These are phyloP conservation scores for Wickerhamiella domercqiae DNA, from an alignment of 805 yeast genomes.

Conservation along the genomic window DNA sequence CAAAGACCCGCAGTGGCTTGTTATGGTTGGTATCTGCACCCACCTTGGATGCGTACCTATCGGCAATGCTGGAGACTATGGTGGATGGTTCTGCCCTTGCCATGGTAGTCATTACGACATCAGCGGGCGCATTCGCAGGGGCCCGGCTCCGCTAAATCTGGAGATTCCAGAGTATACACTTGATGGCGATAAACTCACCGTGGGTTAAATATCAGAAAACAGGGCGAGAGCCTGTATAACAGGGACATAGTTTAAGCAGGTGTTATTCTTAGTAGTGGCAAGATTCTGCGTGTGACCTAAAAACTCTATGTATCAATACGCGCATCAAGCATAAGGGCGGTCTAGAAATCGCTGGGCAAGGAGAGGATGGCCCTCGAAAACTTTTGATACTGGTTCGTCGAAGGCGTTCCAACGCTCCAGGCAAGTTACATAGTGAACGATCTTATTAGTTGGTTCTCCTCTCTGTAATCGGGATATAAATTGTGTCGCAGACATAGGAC, in stretches of 20 bases:
- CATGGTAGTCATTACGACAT: constrained; percentile 99
- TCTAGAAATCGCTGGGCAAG: background rate
- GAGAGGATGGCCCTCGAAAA: background rate
- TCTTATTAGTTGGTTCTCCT: background rate
- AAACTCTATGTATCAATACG: too few species aligned
- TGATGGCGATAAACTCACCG: constrained; percentile 67
- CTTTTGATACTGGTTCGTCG: background rate
- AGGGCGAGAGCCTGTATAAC: too few species aligned
- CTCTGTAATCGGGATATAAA: background rate
- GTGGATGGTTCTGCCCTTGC: constrained; percentile 99
- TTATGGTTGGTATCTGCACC: constrained; percentile 99
- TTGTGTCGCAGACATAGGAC: background rate
- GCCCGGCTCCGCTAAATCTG: constrained; percentile 98
- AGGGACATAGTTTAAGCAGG: too few species aligned
- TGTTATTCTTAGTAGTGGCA: too few species aligned
- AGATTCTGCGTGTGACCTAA: too few species aligned
- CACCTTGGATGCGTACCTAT: constrained; percentile 99
- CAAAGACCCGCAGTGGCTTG: constrained; percentile 92
- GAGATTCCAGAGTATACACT: constrained; percentile 90
- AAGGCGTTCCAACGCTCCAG: background rate
- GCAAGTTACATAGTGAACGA: background rate
- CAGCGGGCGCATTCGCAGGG: constrained; percentile 99
- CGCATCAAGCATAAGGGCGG: too few species aligned
- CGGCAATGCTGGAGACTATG: constrained; percentile 98
- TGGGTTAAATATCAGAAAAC: too few species aligned